Percentiles rank a stretch among this genome's conserved stretches.
phyloP scores from a whole-genome alignment of 2,329 filamentous ascomycete genomes.

The Arachnomyces sp. region DNA sequence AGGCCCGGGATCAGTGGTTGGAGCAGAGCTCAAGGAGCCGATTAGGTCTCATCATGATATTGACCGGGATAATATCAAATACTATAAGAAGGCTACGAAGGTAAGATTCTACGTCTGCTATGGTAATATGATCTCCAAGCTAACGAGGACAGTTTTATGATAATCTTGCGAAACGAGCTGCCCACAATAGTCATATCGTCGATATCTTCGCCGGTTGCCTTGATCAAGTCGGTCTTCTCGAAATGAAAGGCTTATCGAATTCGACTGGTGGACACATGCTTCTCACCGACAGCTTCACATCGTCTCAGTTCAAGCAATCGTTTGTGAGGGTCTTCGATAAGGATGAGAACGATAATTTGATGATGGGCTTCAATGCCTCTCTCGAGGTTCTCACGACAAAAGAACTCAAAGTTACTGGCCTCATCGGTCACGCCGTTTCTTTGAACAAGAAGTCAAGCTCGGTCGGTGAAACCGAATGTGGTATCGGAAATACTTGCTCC shows the following conservation, averaged over 20 bases:
- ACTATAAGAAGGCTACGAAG: constrained; percentile 98
- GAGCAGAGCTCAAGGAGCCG: constrained; percentile 87
- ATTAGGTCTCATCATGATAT: constrained; percentile 98
- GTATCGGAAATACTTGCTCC: constrained; percentile 95
- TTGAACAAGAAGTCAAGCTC: constrained; percentile 97
- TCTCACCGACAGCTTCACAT: constrained; percentile 94
- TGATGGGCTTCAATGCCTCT: constrained; percentile 97
- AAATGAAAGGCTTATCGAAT: constrained; percentile 97
- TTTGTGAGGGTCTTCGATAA: constrained; percentile 97
- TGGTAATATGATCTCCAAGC: constrained; percentile 7
- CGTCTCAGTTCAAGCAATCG: constrained; percentile 98
- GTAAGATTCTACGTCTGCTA: constrained; percentile 37
- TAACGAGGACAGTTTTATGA: constrained; percentile 71
- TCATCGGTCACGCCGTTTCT: constrained; percentile 94
- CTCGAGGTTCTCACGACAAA: constrained; percentile 95
- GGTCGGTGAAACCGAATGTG: constrained; percentile 94
- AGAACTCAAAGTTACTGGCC: constrained; percentile 92
- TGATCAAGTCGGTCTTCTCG: constrained; percentile 90
- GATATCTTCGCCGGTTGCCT: constrained; percentile 97
- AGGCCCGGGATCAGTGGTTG: constrained; percentile 93
- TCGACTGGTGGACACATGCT: constrained; percentile 98
- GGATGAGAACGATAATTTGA: constrained; percentile 83
- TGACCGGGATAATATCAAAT: constrained; percentile 97
- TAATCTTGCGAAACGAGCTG: constrained; percentile 80
- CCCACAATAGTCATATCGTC: constrained; percentile 94